A percentile compares a stretch with the other conserved stretches of the same genome.
Evolutionary conservation across 169 alveolate genomes (phyloP).

Genomic region (Plasmodium inui): DNA sequence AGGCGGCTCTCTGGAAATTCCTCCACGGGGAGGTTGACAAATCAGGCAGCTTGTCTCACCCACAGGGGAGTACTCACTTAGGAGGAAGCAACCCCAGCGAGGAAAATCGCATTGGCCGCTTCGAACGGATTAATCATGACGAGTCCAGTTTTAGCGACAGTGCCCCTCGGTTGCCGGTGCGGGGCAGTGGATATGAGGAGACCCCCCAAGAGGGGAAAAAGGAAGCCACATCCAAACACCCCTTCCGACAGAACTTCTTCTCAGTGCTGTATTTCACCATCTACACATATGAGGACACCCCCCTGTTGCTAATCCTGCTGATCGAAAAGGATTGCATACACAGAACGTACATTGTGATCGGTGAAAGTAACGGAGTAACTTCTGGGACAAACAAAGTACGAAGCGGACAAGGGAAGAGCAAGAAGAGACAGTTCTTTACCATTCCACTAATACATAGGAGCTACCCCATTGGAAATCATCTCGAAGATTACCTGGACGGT

Average conservation of each 20-base stretch:
- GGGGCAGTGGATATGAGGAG: neutral
- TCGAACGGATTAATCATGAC: neutral
- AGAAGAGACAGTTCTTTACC: neutral
- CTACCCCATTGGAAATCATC: neutral
- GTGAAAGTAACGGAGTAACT: neutral
- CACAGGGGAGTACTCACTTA: neutral
- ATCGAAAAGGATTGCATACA: slow-evolving; percentile 42
- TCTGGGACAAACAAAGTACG: neutral
- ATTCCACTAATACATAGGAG: slow-evolving; percentile 68
- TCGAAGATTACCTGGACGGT: slow-evolving; percentile 22
- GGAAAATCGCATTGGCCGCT: neutral
- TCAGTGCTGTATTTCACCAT: slow-evolving; percentile 19
- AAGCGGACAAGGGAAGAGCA: neutral
- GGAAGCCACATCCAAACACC: neutral
- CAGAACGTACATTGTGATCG: slow-evolving; percentile 20
- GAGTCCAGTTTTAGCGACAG: neutral
- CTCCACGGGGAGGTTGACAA: neutral
- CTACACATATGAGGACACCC: slow-evolving; percentile 12
- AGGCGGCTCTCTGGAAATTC: neutral
- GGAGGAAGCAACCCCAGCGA: neutral
- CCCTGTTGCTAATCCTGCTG: slow-evolving; percentile 21
- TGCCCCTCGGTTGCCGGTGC: neutral
- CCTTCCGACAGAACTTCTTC: slow-evolving; percentile 15
- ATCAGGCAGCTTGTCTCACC: neutral
- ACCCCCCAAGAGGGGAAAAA: neutral